Conservation (phyloP, 495 filamentous ascomycete species). For the Penicillium fimorum region DNA sequence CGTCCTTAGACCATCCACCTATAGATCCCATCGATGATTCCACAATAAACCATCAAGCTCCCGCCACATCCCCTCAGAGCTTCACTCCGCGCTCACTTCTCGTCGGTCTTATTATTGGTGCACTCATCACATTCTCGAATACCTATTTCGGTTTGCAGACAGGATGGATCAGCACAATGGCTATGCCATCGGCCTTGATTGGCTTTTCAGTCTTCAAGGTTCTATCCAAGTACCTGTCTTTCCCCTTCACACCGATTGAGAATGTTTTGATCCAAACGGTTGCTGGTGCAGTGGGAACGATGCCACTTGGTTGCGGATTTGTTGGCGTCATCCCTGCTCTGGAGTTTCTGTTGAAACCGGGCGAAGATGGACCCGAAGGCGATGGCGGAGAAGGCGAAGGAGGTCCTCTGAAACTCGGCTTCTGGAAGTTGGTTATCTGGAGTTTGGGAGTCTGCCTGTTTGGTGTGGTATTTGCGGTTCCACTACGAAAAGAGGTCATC, state of each 20-base stretch:
- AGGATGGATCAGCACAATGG: conserved; percentile 83
- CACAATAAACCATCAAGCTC: conserved; percentile 9
- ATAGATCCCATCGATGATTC: conserved; percentile 7
- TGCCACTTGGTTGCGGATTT: conserved; percentile 95
- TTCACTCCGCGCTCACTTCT: conserved; percentile 82
- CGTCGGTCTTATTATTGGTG: conserved; percentile 79
- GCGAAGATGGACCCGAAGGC: conserved; percentile 57
- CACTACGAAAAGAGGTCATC: conserved; percentile 81
- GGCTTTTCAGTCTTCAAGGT: conserved; percentile 96
- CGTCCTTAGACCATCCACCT: conserved; percentile 7
- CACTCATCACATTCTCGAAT: conserved; percentile 91
- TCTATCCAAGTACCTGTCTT: conserved; percentile 63
- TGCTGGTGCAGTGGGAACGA: conserved; percentile 90
- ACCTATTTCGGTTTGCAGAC: conserved; percentile 98
- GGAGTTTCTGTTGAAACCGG: conserved; percentile 73
- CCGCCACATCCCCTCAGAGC: conserved; percentile 41
- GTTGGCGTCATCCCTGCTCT: conserved; percentile 92
- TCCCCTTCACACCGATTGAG: conserved; percentile 90
- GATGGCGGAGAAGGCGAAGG: conserved; percentile 58
- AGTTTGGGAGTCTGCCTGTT: conserved; percentile 89
- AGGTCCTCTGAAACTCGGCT: conserved; percentile 68
- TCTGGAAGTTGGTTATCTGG: conserved; percentile 83
- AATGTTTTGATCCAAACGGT: conserved; percentile 98
- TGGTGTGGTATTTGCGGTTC: conserved; percentile 94
- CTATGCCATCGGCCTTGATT: conserved; percentile 91